Percentiles rank a stretch among this genome's conserved stretches.
Conservation (phyloP, 78 protist species). For the Polysphondylium violaceum region DNA sequence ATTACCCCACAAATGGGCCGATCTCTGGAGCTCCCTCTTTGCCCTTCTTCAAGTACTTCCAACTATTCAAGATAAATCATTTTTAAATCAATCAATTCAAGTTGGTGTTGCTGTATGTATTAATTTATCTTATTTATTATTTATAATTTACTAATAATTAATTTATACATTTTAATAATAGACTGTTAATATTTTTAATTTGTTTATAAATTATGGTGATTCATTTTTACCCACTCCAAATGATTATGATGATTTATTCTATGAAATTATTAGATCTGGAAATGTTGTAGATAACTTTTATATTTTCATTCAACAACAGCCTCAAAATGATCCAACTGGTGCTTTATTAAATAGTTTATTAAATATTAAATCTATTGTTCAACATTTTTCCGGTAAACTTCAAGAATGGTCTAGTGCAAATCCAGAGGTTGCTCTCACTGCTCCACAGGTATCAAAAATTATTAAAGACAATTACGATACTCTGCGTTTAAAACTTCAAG, state of each 20-base stretch:
- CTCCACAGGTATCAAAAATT: conserved; percentile 29
- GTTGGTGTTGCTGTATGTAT: conserved; percentile 51
- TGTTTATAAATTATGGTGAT: conserved; percentile 75
- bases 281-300: conserved; percentile 3
- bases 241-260: conserved; percentile 71
- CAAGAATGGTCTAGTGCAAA: conserved; percentile 40
- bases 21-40: conserved; percentile 45
- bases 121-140: neutral
- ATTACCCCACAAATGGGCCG: conserved; percentile 54
- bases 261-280: conserved; percentile 62
- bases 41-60: conserved; percentile 8
- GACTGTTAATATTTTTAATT: conserved; percentile 58
- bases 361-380: conserved; percentile 47
- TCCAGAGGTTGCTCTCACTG: conserved; percentile 27
- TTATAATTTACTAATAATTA: neutral
- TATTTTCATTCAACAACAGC: neutral
- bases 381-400: conserved; percentile 31
- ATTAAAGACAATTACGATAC: conserved; percentile 68
- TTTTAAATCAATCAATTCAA: conserved; percentile 24
- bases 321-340: conserved; percentile 30
- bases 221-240: conserved; percentile 73
- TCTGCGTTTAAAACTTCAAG: conserved; percentile 43
- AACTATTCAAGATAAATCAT: neutral
- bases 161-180: neutral
- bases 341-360: conserved; percentile 1